Conservation (phyloP, 169 alveolate genomes). For the Eimeria necatrix region DNA sequence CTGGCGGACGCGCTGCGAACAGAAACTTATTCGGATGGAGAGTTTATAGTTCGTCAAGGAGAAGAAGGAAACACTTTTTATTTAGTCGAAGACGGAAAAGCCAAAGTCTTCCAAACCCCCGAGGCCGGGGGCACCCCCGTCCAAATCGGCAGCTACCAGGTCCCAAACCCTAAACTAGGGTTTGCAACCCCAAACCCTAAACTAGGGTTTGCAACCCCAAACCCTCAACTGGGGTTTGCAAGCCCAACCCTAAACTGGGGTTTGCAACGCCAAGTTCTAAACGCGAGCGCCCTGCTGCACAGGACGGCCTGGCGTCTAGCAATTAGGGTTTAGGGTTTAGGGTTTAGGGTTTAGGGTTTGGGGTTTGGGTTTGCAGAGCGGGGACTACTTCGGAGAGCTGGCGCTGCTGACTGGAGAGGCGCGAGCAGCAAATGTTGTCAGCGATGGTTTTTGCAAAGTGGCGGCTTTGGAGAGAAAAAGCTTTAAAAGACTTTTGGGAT, state of each 20-base stretch:
- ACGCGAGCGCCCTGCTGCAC: too few relatives aligned
- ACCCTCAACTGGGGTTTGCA: too few relatives aligned
- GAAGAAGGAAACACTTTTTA: slow-evolving; percentile 95
- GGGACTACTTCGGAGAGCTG: slow-evolving; percentile 97
- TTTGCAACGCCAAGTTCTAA: too few relatives aligned
- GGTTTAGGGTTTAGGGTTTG: neutral
- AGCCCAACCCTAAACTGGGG: too few relatives aligned
- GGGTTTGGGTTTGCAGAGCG: slow-evolving; percentile 88
- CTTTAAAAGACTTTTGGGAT: slow-evolving; percentile 95
- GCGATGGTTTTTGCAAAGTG: slow-evolving; percentile 79
- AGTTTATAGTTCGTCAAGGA: slow-evolving; percentile 93
- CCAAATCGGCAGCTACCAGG: slow-evolving; percentile 25
- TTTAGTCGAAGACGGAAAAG: slow-evolving; percentile 95
- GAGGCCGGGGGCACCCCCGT: slow-evolving; percentile 16
- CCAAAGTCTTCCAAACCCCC: slow-evolving; percentile 93
- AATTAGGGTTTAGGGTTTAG: neutral
- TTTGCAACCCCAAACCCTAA: too few relatives aligned
- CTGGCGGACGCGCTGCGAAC: slow-evolving; percentile 91
- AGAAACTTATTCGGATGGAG: slow-evolving; percentile 87
- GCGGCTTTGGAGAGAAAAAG: slow-evolving; percentile 93
- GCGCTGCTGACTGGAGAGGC: slow-evolving; percentile 92
- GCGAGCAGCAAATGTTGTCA: slow-evolving; percentile 95
- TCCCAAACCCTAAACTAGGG: too few relatives aligned
- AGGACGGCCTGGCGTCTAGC: too few relatives aligned
- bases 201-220: too few relatives aligned